phyloP scores from a whole-genome alignment of 108 stramenopile genomes.

The Heterococcus sp. region DNA sequence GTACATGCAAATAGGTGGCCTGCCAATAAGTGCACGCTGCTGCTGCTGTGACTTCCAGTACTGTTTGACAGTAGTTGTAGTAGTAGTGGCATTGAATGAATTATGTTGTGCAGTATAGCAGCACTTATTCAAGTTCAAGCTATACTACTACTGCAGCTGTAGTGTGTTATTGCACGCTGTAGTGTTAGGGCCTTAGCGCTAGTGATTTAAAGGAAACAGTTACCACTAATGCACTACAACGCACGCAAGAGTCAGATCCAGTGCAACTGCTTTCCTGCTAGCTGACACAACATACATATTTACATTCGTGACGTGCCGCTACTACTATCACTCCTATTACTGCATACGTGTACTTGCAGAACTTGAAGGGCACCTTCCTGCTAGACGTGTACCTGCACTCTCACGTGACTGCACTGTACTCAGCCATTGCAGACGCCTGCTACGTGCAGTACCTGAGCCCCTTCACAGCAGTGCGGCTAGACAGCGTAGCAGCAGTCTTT shows the following conservation, averaged over 20 bases:
- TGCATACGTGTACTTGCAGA: not conserved
- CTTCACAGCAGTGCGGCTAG: not conserved
- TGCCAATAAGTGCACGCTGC: not conserved
- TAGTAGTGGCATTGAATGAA: not conserved
- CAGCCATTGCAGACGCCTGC: constrained; percentile 29
- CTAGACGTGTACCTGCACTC: constrained; percentile 31
- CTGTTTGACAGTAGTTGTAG: not conserved
- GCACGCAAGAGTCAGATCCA: not conserved
- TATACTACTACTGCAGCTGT: not conserved
- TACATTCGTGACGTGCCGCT: not conserved
- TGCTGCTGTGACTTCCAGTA: not conserved
- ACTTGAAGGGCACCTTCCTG: constrained; percentile 11
- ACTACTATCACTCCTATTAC: constrained; percentile 1
- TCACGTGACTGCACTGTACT: constrained; percentile 22
- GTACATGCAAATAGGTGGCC: not conserved
- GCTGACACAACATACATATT: not conserved
- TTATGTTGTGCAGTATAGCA: not conserved
- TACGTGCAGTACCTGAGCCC: constrained; percentile 25
- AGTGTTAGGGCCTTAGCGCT: too few relatives aligned
- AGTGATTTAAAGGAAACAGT: not conserved
- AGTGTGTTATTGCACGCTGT: not conserved
- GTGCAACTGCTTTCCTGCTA: not conserved
- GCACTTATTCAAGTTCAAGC: not conserved
- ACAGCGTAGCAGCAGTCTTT: not conserved
- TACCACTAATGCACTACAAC: not conserved